These are phyloP conservation scores for Lentinula lateritia DNA, from an alignment of 768 basidiomycete species.

Conservation along the genomic window DNA sequence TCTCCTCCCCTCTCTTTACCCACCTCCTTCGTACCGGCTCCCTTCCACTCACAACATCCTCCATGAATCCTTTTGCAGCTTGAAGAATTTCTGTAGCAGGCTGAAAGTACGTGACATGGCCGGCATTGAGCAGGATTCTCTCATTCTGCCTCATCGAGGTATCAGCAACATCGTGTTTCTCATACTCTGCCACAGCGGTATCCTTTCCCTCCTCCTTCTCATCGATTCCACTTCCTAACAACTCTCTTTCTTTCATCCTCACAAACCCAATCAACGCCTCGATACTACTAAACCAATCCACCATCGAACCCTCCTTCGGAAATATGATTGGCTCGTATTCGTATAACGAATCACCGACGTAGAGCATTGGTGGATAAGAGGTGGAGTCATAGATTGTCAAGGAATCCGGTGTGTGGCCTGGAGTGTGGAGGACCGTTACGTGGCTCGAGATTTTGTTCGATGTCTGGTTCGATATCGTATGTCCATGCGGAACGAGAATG, in stretches of 20 bases:
- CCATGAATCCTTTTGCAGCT: constrained; percentile 38
- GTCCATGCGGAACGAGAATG: constrained; percentile 34
- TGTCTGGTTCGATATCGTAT: constrained; percentile 23
- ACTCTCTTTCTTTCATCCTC: constrained; percentile 13
- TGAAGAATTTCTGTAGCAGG: constrained; percentile 42
- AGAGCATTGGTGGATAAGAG: constrained; percentile 39
- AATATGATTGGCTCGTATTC: constrained; percentile 53
- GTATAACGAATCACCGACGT: constrained; percentile 54
- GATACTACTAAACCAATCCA: constrained; percentile 41
- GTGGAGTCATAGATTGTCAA: constrained; percentile 45
- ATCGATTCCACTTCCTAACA: too few relatives aligned
- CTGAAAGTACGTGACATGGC: constrained; percentile 39
- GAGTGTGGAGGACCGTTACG: constrained; percentile 41
- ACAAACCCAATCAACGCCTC: constrained; percentile 39
- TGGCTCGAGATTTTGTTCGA: too few relatives aligned
- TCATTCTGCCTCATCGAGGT: neutral
- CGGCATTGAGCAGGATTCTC: constrained; percentile 40
- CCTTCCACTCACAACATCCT: constrained; percentile 37
- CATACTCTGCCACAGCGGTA: neutral
- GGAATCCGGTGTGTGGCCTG: constrained; percentile 56
- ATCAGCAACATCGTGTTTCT: too few relatives aligned
- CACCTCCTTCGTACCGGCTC: constrained; percentile 28
- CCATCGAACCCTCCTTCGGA: constrained; percentile 47
- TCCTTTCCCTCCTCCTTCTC: neutral
- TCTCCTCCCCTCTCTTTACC: constrained; percentile 28